Evolutionary conservation across 1,139 yeast genomes (phyloP), one percentile per base, ranked within the genome.

Genomic region (Geotrichum cucujoidarum): DNA sequence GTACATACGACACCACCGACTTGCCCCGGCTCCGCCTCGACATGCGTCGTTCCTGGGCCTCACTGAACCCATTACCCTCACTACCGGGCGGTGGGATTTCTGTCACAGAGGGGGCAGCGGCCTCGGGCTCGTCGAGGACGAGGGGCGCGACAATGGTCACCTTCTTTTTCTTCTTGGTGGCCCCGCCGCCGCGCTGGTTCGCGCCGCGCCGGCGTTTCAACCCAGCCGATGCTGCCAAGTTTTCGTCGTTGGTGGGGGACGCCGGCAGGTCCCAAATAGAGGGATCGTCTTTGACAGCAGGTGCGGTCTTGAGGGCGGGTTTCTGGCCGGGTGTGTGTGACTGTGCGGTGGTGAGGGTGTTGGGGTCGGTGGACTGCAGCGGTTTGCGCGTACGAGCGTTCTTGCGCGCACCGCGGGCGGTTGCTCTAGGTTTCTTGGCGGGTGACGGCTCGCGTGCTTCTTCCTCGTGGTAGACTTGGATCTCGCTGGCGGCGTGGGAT

Each of bases 211-310:
- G 22, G 16, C 21, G 38, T n/a, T 35, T 35, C n/a, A n/a, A n/a
- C n/a, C n/a, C n/a, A n/a, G n/a, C n/a, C n/a, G n/a, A n/a, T n/a
- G n/a, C n/a, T n/a, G n/a, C n/a, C n/a, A n/a, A n/a, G n/a, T n/a
- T n/a, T n/a, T n/a, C n/a, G 27, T 35, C 21, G 11, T 13, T 18
- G 25, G 20, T 25, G 11, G 38, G 38, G 17, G 38, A 35, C 24
- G 25, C 27, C 8, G 38, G 38, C 16, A 35, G 3, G 14, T 35
- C 38, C 38, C 38, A 35, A 21, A 35, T 35, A 21, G 18, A 25
- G 4, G 18, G 8, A 24, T 6, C 10, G 10, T 10, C 27, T 10
- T 24, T 10, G 8, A 24, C 27, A 6, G 10, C 27, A 24, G 10
- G 6, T 6, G 6, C 27, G 8, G 27, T 10, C 8, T 6, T 10